phyloP scores from a whole-genome alignment of 257 asterid genomes.

The Solanum verrucosum region DNA sequence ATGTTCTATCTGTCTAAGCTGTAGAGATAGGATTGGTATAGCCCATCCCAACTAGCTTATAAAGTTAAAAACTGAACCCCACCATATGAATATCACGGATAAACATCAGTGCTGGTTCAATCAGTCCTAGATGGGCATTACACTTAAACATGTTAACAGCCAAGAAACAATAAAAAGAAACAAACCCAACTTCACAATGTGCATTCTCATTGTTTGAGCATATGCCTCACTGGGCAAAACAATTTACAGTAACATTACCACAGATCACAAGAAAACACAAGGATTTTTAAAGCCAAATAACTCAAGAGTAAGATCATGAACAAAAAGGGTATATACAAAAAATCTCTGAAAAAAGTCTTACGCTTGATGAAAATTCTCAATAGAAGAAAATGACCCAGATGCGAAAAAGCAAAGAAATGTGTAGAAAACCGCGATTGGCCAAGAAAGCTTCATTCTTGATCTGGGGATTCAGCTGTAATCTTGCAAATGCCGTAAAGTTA shows the following conservation, averaged over 20 bases:
- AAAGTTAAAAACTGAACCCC: background rate
- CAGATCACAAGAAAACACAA: background rate
- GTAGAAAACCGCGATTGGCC: constrained; percentile 23
- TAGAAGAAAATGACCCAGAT: constrained; percentile 42
- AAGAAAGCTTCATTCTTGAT: constrained; percentile 62
- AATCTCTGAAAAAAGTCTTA: constrained; percentile 27
- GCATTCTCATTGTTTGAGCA: background rate
- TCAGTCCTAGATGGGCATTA: background rate
- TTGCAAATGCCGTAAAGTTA: constrained; percentile 26
- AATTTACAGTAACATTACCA: background rate
- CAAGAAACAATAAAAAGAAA: background rate
- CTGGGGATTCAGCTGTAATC: constrained; percentile 6
- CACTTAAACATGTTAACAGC: background rate
- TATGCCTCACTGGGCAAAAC: background rate
- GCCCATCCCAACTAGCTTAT: background rate
- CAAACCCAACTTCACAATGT: background rate
- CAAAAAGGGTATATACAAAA: background rate
- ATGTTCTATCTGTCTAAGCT: background rate
- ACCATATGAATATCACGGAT: background rate
- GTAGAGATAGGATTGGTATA: background rate
- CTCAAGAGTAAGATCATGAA: background rate
- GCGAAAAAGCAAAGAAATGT: constrained; percentile 32
- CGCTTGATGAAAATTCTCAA: constrained; percentile 69
- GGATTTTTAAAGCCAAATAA: background rate
- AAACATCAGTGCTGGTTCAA: too few species aligned